phyloP scores from a whole-genome alignment of 2,329 filamentous ascomycete genomes.

The Monilinia aucupariae region DNA sequence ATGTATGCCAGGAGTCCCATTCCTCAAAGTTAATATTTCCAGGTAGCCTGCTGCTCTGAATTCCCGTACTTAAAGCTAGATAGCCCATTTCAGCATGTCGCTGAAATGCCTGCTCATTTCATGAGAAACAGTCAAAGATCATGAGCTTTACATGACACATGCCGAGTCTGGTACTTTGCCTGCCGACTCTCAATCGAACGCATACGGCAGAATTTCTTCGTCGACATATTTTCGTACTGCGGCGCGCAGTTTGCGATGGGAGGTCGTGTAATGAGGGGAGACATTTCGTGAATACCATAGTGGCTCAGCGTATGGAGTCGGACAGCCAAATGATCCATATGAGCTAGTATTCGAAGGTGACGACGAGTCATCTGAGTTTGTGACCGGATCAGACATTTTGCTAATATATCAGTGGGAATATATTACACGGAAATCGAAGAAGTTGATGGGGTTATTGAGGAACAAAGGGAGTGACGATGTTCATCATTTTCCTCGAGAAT shows the following conservation, averaged over 20 bases:
- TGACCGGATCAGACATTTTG: not conserved
- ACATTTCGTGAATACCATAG: slow-evolving; percentile 34
- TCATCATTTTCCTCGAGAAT: too few relatives aligned
- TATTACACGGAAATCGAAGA: not conserved
- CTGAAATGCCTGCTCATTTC: slow-evolving; percentile 26
- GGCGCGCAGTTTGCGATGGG: slow-evolving; percentile 53
- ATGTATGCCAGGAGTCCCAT: slow-evolving; percentile 52
- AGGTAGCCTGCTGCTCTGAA: slow-evolving; percentile 39
- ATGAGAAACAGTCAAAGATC: not conserved
- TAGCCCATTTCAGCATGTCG: slow-evolving; percentile 33
- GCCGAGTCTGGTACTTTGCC: slow-evolving; percentile 45
- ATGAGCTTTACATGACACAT: slow-evolving; percentile 32
- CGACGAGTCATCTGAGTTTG: not conserved
- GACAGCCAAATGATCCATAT: slow-evolving; percentile 27
- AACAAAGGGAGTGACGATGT: not conserved
- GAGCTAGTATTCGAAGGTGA: not conserved
- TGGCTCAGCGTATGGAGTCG: slow-evolving; percentile 33
- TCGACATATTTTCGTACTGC: slow-evolving; percentile 55
- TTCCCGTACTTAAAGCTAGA: slow-evolving; percentile 36
- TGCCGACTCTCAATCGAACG: slow-evolving; percentile 59
- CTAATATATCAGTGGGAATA: not conserved
- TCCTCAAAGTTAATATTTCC: slow-evolving; percentile 44
- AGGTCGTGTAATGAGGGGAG: slow-evolving; percentile 56
- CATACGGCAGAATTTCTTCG: slow-evolving; percentile 50
- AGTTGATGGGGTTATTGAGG: not conserved